phyloP scores from a whole-genome alignment of 768 basidiomycete genomes.

The Erythrobasidium yunnanense region DNA sequence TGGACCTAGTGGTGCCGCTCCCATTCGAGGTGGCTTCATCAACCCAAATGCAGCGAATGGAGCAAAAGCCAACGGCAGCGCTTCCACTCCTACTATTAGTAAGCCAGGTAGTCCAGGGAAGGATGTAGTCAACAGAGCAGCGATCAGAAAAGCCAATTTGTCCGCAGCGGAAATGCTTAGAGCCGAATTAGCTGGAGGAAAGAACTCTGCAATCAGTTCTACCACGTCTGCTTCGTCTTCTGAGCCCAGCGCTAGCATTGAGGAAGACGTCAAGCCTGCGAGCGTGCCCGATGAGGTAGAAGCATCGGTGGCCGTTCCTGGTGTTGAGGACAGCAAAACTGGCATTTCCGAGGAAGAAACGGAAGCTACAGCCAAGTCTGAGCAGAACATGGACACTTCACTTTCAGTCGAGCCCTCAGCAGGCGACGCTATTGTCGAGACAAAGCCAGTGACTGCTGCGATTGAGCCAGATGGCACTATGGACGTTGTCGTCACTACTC shows the following conservation, averaged over 20 bases:
- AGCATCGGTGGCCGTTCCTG: neutral
- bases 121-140: conserved; percentile 67
- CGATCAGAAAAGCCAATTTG: conserved; percentile 91
- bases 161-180: conserved; percentile 88
- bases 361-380: neutral
- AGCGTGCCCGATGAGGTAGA: neutral
- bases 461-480: conserved; percentile 16
- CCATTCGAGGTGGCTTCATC: neutral
- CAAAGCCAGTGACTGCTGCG: neutral
- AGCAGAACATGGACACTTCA: neutral
- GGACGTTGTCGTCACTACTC: conserved; percentile 8
- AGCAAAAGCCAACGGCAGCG: neutral
- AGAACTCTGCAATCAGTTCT: neutral
- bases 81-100: conserved; percentile 2
- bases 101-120: neutral
- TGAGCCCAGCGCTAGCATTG: neutral
- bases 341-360: conserved; percentile 11
- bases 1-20: conserved; percentile 6
- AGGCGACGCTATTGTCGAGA: conserved; percentile 4
- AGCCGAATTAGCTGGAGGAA: conserved; percentile 57
- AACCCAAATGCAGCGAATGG: neutral
- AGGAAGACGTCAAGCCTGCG: neutral
- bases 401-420: conserved; percentile 10
- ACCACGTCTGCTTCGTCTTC: neutral
- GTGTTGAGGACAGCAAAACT: neutral